These are phyloP conservation scores for Dipodascus albidus DNA, from an alignment of 805 yeast species.

Conservation along the genomic window DNA sequence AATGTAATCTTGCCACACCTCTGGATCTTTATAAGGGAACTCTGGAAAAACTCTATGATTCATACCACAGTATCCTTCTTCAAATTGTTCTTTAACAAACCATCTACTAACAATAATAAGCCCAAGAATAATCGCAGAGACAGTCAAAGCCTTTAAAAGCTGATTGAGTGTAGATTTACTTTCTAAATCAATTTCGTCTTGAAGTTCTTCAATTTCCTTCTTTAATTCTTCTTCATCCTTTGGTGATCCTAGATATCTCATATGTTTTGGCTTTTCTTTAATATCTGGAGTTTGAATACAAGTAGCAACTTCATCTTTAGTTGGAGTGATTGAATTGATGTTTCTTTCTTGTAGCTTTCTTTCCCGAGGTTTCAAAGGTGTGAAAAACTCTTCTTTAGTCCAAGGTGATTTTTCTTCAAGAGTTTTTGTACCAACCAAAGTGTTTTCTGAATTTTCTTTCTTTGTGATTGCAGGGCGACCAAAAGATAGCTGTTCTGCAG, in stretches of 20 bases:
- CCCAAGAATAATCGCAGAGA: slow-evolving; percentile 23
- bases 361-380: background rate
- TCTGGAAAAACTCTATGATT: background rate
- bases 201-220: slow-evolving; percentile 1
- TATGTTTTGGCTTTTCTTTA: too few species aligned
- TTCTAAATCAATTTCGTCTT: slow-evolving; percentile 7
- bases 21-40: background rate
- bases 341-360: background rate
- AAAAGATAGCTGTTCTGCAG: background rate
- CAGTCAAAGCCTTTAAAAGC: slow-evolving; percentile 4
- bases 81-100: slow-evolving; percentile 52
- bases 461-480: background rate
- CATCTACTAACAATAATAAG: slow-evolving; percentile 23
- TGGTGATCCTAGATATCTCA: background rate
- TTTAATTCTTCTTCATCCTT: slow-evolving; percentile 5
- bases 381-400: background rate
- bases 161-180: background rate
- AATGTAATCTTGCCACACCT: background rate
- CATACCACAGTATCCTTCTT: slow-evolving; percentile 54
- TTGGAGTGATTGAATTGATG: too few species aligned
- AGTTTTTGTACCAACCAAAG: too few species aligned
- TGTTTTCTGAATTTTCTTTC: background rate
- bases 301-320: too few species aligned
- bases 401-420: background rate
- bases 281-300: too few species aligned